Evolutionary conservation across 1,139 yeast genomes (phyloP).

Genomic region (Yamadazyma conglobata): DNA sequence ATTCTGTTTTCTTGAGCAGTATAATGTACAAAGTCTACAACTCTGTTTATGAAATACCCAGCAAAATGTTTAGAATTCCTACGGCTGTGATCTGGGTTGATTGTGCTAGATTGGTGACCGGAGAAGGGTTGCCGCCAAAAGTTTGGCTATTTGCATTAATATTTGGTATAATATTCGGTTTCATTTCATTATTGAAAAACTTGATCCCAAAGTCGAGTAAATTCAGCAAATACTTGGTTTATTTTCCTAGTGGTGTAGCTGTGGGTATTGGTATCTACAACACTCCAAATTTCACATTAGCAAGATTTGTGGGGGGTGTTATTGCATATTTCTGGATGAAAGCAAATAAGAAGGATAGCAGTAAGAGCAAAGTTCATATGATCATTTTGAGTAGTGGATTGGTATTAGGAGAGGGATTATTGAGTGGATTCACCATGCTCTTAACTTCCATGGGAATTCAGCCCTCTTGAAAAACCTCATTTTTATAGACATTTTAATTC

Average conservation of each 20-base stretch:
- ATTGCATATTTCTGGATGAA: conserved; percentile 60
- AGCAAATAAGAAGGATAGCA: conserved; percentile 25
- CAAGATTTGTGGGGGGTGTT: conserved; percentile 89
- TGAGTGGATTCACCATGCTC: conserved; percentile 78
- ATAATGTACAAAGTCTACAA: conserved; percentile 82
- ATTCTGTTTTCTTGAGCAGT: conserved; percentile 77
- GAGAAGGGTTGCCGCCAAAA: conserved; percentile 81
- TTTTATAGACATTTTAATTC: too few relatives aligned
- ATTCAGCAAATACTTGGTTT: conserved; percentile 44
- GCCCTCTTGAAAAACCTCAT: not conserved
- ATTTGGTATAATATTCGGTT: conserved; percentile 67
- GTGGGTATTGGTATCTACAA: conserved; percentile 96
- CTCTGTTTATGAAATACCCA: conserved; percentile 79
- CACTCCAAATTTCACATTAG: conserved; percentile 88
- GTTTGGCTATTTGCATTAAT: conserved; percentile 63
- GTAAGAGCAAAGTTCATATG: conserved; percentile 56
- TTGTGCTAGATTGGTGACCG: conserved; percentile 89
- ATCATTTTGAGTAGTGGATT: conserved; percentile 89
- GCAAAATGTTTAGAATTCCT: conserved; percentile 76
- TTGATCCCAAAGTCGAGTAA: conserved; percentile 37
- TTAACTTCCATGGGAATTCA: conserved; percentile 60
- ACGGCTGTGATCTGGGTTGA: conserved; percentile 97
- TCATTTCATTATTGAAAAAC: conserved; percentile 65
- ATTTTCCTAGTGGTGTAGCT: conserved; percentile 91
- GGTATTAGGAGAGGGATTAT: conserved; percentile 89